These are phyloP conservation scores for Nigrospora oryzae DNA, from an alignment of 2,329 filamentous ascomycete genomes.

Conservation along the genomic window DNA sequence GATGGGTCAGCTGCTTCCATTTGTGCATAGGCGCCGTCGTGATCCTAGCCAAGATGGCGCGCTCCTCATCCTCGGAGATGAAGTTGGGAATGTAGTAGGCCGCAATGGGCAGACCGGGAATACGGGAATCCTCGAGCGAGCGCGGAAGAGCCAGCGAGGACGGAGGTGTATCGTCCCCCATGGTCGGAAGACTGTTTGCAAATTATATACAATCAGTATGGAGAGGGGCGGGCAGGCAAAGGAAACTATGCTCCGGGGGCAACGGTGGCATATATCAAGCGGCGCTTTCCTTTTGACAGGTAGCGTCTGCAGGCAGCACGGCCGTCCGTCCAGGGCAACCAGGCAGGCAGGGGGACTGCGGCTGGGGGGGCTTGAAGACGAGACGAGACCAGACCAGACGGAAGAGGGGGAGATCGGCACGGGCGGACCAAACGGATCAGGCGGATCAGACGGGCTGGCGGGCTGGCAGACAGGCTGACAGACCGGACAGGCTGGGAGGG, in stretches of 20 bases:
- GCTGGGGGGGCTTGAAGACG: no score
- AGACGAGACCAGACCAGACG: no score
- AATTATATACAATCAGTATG: neutral
- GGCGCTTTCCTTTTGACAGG: no score
- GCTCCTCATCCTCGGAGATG: conserved; percentile 68
- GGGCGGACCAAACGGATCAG: no score
- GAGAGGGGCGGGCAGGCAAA: neutral
- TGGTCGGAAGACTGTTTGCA: neutral
- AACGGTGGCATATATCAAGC: no score
- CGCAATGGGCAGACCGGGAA: conserved; percentile 48
- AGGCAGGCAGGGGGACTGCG: no score
- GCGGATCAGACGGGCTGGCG: no score
- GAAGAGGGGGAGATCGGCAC: no score
- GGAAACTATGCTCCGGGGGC: neutral
- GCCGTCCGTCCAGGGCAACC: no score
- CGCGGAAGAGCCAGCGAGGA: conserved; percentile 25
- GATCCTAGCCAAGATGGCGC: conserved; percentile 58
- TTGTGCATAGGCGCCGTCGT: conserved; percentile 59
- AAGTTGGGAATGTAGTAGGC: conserved; percentile 87
- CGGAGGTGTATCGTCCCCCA: neutral
- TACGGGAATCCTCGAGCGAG: conserved; percentile 40
- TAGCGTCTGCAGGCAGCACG: no score
- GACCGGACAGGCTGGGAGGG: no score
- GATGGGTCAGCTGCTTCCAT: conserved; percentile 84
- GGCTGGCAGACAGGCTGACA: no score